Evolutionary conservation across 371 early-diverging fungal genomes (phyloP), one percentile per base, ranked within the genome.

Genomic region (Mucor sp.): DNA sequence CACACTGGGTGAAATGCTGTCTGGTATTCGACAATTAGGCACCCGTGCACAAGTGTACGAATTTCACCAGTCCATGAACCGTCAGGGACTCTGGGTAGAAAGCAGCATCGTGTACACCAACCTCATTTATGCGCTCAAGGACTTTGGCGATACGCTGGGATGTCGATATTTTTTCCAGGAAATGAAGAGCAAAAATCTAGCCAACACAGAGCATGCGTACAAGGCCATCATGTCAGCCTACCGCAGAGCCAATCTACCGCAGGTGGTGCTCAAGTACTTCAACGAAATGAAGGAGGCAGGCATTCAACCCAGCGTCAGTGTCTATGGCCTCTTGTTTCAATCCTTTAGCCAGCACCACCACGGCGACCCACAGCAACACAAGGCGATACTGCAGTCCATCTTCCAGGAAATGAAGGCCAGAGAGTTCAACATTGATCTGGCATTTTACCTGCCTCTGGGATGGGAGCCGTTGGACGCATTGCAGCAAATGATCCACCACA

Each of bases 251-350:
- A 50, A 77, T 15, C 50, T 71, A 6, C 62, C 70, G 11, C 65
- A 75, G 9, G 60, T 32, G 7, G 75, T 73, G 0, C 32, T 71
- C 6, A 59, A 70, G 0, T 62, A 85, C 0, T 75, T 80, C 37
- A 60, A 80, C 3, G 73, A 78, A 35, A 84, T 88, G 86, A 58
- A 62, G 1, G 66, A 72, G 1, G 71, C 65, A 2, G 77, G 70
- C 0, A 56, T 76, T 4, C 11, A 48, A 3, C 80, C 84, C 8
- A 70, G 71, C 1, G 56, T 74, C 32, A 65, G 71, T 0, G 67
- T 60, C 6, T 87, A 77, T 55, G 69, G 78, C 43, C 66, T 78
- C 35, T 12, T 80, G 0, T 44, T 83, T 28, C 19, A 39, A 1
- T 23, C 64, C 23, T 53, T 78, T 4, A 59, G 43, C 3, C 30